These are phyloP conservation scores for Exsudoporus frostii DNA, from an alignment of 768 basidiomycete species.

Conservation along the genomic window DNA sequence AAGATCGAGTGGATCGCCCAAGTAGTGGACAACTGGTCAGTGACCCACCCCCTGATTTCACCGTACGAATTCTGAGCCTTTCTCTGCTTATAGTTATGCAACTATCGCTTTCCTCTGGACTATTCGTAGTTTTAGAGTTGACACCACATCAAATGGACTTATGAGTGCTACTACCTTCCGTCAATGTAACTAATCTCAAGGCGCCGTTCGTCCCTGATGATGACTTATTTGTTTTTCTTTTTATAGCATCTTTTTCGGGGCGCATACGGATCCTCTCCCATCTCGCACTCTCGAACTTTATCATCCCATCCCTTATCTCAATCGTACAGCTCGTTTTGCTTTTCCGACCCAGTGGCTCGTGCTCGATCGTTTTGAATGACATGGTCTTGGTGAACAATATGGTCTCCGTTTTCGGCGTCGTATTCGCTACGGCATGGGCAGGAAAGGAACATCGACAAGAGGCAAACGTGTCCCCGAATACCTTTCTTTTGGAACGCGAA, in stretches of 20 bases:
- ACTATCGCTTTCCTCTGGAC: slow-evolving; percentile 26
- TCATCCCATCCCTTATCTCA: slow-evolving; percentile 27
- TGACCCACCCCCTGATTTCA: neutral
- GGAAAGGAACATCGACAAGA: slow-evolving; percentile 5
- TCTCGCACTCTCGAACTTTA: slow-evolving; percentile 28
- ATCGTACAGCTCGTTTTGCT: slow-evolving; percentile 23
- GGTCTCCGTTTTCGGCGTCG: slow-evolving; percentile 6
- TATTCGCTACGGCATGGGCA: slow-evolving; percentile 12
- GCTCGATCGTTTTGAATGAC: neutral
- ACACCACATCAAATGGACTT: neutral
- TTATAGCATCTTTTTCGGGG: slow-evolving; percentile 9
- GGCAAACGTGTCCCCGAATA: neutral
- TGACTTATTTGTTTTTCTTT: neutral
- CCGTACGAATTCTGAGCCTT: neutral
- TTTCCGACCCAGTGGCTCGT: slow-evolving; percentile 10
- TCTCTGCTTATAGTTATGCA: slow-evolving; percentile 15
- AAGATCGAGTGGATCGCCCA: slow-evolving; percentile 32
- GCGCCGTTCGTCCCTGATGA: neutral
- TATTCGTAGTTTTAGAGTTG: neutral
- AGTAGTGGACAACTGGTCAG: slow-evolving; percentile 27
- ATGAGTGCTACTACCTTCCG: neutral
- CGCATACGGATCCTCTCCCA: slow-evolving; percentile 20
- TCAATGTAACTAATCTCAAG: neutral
- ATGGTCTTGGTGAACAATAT: slow-evolving; percentile 5
- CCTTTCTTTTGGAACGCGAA: neutral